Conservation (phyloP, 192 early-diverging fungal genomes). For the Coemansia sp. region DNA sequence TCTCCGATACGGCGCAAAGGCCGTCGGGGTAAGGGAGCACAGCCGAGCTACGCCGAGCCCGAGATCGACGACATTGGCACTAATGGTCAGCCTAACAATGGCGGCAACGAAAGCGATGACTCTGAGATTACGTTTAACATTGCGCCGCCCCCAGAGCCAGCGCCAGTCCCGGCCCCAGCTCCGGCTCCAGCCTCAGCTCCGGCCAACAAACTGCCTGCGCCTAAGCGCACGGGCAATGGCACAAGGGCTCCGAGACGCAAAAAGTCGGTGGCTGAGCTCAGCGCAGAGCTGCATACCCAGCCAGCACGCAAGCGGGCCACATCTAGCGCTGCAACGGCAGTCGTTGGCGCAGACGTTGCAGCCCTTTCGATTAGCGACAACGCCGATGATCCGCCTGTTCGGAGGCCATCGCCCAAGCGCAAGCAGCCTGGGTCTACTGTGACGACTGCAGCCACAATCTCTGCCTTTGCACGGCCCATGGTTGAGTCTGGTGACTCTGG, state of each 20-base stretch:
- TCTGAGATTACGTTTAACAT: slow-evolving; percentile 51
- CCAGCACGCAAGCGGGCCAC: slow-evolving; percentile 34
- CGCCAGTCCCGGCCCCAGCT: slow-evolving; percentile 8
- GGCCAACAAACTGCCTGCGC: not conserved
- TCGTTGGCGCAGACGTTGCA: not conserved
- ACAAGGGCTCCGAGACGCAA: slow-evolving; percentile 5
- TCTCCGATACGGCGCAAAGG: slow-evolving; percentile 2
- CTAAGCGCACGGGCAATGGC: slow-evolving; percentile 1
- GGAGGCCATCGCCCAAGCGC: slow-evolving; percentile 36
- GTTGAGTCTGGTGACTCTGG: not conserved
- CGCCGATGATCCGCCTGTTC: not conserved
- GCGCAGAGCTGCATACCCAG: slow-evolving; percentile 34
- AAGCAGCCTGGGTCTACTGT: slow-evolving; percentile 1
- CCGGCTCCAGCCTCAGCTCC: slow-evolving; percentile 1
- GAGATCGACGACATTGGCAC: slow-evolving; percentile 9
- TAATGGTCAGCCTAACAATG: not conserved
- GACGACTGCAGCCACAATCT: not conserved
- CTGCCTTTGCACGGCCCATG: not conserved
- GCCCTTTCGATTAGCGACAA: not conserved
- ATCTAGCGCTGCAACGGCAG: not conserved
- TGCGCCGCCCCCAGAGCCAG: slow-evolving; percentile 9
- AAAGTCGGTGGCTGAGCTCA: slow-evolving; percentile 32
- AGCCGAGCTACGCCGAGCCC: slow-evolving; percentile 33
- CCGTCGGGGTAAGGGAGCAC: slow-evolving; percentile 8
- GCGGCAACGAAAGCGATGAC: slow-evolving; percentile 33